Evolutionary conservation across 2,329 filamentous ascomycete species (phyloP).

Genomic region (Rasamsonia emersonii): DNA sequence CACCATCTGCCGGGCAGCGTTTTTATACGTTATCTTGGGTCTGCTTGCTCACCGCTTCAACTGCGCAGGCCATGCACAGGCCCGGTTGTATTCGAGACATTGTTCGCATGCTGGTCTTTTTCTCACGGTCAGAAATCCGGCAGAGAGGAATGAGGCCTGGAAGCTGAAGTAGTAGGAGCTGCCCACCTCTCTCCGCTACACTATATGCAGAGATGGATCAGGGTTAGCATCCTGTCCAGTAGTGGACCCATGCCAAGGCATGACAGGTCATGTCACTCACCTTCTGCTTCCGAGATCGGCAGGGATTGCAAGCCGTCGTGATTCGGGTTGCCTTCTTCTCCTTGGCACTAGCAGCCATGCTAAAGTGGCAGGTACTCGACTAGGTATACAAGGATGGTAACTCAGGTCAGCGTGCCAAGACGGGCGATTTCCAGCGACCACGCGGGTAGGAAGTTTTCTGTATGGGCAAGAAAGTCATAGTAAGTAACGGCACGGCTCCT

Average conservation of each 20-base stretch:
- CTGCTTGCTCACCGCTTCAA: constrained; percentile 24
- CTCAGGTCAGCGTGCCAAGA: too few relatives aligned
- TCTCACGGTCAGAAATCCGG: constrained; percentile 1
- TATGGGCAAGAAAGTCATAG: too few relatives aligned
- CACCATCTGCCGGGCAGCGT: background rate
- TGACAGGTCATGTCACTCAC: constrained; percentile 17
- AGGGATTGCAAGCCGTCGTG: constrained; percentile 33
- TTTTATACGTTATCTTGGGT: background rate
- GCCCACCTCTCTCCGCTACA: constrained; percentile 33
- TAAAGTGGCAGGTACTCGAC: too few relatives aligned
- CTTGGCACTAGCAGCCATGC: constrained; percentile 8
- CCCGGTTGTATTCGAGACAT: constrained; percentile 24
- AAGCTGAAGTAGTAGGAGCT: constrained; percentile 5
- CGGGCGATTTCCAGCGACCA: too few relatives aligned
- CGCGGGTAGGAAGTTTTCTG: too few relatives aligned
- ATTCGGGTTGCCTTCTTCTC: constrained; percentile 26
- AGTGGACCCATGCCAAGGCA: background rate
- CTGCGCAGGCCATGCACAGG: constrained; percentile 31
- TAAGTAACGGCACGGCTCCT: too few relatives aligned
- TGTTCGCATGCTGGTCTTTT: constrained; percentile 28
- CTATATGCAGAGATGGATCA: constrained; percentile 13
- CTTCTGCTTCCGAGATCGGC: constrained; percentile 36
- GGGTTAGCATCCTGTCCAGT: constrained; percentile 1
- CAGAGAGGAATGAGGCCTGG: constrained; percentile 6
- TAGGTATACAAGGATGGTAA: too few relatives aligned